A percentile compares a stretch with the other conserved stretches of the same genome.
phyloP scores from a whole-genome alignment of 2,329 filamentous ascomycete genomes.

The Trichothecium roseum region DNA sequence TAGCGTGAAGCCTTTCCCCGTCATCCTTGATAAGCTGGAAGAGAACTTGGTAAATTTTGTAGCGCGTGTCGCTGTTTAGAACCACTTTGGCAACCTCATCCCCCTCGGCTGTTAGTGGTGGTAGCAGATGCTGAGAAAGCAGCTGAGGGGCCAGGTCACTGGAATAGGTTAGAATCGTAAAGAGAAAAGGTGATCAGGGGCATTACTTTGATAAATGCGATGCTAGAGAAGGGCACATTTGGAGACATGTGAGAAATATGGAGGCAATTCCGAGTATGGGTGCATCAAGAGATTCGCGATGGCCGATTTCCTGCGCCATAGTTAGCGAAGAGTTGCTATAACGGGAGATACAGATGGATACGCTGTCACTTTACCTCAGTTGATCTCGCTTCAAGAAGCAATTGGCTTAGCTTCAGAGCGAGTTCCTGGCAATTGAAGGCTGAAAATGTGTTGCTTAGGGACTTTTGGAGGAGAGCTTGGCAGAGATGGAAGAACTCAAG shows the following conservation, averaged over 20 bases:
- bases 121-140: constrained; percentile 56
- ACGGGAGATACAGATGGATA: too few relatives aligned
- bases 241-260: constrained; percentile 19
- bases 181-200: background rate
- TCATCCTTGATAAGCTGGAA: constrained; percentile 43
- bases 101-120: constrained; percentile 39
- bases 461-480: background rate
- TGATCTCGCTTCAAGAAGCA: constrained; percentile 27
- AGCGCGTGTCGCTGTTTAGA: constrained; percentile 44
- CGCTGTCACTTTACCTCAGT: constrained; percentile 21
- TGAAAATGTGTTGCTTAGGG: background rate
- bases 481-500: constrained; percentile 13
- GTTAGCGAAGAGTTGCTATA: constrained; percentile 3
- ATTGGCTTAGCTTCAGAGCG: constrained; percentile 8
- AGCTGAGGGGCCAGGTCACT: constrained; percentile 28
- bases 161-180: constrained; percentile 4
- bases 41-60: constrained; percentile 50
- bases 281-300: constrained; percentile 14
- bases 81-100: constrained; percentile 26
- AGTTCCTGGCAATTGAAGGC: constrained; percentile 1
- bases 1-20: constrained; percentile 31
- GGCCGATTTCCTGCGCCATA: constrained; percentile 14
- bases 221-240: constrained; percentile 14
- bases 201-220: constrained; percentile 15
- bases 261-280: constrained; percentile 18